phyloP scores from a whole-genome alignment of 192 early-diverging fungal species.

The Backusella morwellensis region DNA sequence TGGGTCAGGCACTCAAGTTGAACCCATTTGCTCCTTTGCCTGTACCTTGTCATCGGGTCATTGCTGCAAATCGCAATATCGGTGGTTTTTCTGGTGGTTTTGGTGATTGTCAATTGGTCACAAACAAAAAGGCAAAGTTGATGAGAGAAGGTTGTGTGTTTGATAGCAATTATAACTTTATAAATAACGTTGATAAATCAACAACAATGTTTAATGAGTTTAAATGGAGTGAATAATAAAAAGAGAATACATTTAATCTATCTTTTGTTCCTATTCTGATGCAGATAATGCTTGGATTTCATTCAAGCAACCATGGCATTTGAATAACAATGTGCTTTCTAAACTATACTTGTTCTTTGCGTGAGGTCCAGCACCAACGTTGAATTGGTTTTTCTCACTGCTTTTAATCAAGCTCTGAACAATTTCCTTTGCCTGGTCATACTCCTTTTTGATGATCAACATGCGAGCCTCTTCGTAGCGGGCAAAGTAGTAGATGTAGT shows the following conservation, averaged over 20 bases:
- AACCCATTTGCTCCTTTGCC: slow-evolving; percentile 73
- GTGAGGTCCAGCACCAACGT: slow-evolving; percentile 33
- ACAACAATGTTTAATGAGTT: slow-evolving; percentile 53
- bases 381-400: slow-evolving; percentile 25
- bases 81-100: slow-evolving; percentile 69
- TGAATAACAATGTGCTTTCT: slow-evolving; percentile 59
- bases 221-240: slow-evolving; percentile 17
- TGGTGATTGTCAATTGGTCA: slow-evolving; percentile 59
- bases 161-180: slow-evolving; percentile 53
- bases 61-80: slow-evolving; percentile 59
- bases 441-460: slow-evolving; percentile 39
- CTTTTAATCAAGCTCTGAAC: slow-evolving; percentile 51
- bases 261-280: not conserved
- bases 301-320: slow-evolving; percentile 51
- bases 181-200: slow-evolving; percentile 35
- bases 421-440: slow-evolving; percentile 40
- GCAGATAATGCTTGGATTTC: slow-evolving; percentile 24
- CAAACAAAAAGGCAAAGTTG: slow-evolving; percentile 66
- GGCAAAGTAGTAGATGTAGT: slow-evolving; percentile 56
- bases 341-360: slow-evolving; percentile 67
- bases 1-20: slow-evolving; percentile 62
- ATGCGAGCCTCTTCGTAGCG: slow-evolving; percentile 61
- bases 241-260: not conserved
- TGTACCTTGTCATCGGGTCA: slow-evolving; percentile 71
- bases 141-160: slow-evolving; percentile 62